Evolutionary conservation across 2,329 filamentous ascomycete species (phyloP).

Genomic region (Colletotrichum cordylinicola): DNA sequence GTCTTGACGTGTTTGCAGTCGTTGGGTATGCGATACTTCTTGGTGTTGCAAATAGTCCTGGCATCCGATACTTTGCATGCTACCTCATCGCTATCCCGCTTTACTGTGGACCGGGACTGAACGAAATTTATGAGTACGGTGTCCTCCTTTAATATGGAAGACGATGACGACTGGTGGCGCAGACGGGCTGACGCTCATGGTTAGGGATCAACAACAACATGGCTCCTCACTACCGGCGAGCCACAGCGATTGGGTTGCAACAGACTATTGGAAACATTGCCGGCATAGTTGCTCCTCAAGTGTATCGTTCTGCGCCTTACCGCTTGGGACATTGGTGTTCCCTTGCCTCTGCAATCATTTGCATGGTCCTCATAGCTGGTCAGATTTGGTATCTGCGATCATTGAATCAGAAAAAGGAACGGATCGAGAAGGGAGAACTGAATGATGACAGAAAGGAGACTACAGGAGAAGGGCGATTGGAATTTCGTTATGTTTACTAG

Average conservation of each 20-base stretch:
- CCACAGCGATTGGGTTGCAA: conserved; percentile 52
- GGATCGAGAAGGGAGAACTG: neutral
- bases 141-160: neutral
- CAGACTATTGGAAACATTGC: conserved; percentile 55
- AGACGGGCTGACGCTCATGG: neutral
- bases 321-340: conserved; percentile 30
- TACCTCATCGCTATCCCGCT: conserved; percentile 53
- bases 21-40: conserved; percentile 54
- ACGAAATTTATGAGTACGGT: conserved; percentile 43
- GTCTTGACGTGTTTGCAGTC: conserved; percentile 52
- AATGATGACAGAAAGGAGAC: conserved; percentile 13
- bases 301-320: conserved; percentile 32
- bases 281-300: conserved; percentile 35
- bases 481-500: conserved; percentile 22
- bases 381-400: conserved; percentile 10
- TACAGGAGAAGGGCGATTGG: conserved; percentile 13
- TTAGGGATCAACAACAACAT: conserved; percentile 46
- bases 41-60: conserved; percentile 40
- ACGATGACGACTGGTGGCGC: neutral
- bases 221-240: conserved; percentile 48
- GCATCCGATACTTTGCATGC: conserved; percentile 54
- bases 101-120: conserved; percentile 55
- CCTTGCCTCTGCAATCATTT: conserved; percentile 13
- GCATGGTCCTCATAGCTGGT: conserved; percentile 8
- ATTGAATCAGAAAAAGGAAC: conserved; percentile 18